These are phyloP conservation scores for Saxophila tyrrhenica DNA, from an alignment of 495 filamentous ascomycete genomes.

Conservation along the genomic window DNA sequence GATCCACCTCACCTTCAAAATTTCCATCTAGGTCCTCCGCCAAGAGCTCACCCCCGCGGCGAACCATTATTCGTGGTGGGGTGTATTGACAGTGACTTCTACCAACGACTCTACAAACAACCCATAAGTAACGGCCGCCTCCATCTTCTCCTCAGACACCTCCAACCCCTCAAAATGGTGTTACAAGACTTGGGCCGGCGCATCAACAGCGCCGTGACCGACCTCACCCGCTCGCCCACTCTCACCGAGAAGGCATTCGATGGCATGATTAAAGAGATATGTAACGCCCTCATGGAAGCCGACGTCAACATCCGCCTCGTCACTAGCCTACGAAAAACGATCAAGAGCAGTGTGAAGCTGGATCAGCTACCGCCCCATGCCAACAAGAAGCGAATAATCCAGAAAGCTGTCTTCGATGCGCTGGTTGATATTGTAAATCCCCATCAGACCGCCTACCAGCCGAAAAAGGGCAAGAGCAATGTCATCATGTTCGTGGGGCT, in stretches of 20 bases:
- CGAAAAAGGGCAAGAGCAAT: slow-evolving; percentile 90
- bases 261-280: slow-evolving; percentile 95
- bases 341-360: slow-evolving; percentile 83
- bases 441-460: slow-evolving; percentile 89
- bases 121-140: not conserved
- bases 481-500: slow-evolving; percentile 99
- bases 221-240: slow-evolving; percentile 81
- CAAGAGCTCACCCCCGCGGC: not conserved
- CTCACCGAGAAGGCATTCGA: slow-evolving; percentile 99
- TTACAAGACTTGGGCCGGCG: slow-evolving; percentile 96
- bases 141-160: not conserved
- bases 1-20: not conserved
- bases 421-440: slow-evolving; percentile 92
- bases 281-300: slow-evolving; percentile 82
- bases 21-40: not conserved
- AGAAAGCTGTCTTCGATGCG: slow-evolving; percentile 96
- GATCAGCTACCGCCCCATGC: slow-evolving; percentile 74
- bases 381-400: slow-evolving; percentile 97
- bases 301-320: slow-evolving; percentile 97
- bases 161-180: slow-evolving; percentile 54
- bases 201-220: slow-evolving; percentile 91
- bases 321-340: slow-evolving; percentile 80
- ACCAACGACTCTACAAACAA: not conserved
- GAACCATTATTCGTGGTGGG: not conserved
- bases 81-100: not conserved